A percentile compares a stretch with the other conserved stretches of the same genome.
Conservation (phyloP, 805 yeast species). For the Yamadazyma akitaensis region DNA sequence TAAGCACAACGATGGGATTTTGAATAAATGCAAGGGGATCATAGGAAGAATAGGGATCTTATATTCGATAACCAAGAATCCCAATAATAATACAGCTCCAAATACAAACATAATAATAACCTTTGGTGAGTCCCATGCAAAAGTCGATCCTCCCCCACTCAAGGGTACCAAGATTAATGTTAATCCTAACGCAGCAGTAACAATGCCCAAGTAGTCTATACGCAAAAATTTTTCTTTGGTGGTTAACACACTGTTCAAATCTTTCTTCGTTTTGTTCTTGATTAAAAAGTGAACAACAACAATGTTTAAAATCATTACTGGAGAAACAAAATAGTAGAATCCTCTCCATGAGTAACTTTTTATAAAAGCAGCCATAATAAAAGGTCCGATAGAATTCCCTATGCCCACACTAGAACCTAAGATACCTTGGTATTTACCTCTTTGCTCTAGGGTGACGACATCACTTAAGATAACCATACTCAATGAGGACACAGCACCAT, state of each 20-base stretch:
- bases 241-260: constrained; percentile 24
- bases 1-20: constrained; percentile 31
- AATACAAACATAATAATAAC: constrained; percentile 34
- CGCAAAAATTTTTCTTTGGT: constrained; percentile 38
- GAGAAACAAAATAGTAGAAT: constrained; percentile 48
- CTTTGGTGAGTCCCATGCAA: constrained; percentile 48
- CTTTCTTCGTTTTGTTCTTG: constrained; percentile 30
- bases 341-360: constrained; percentile 49
- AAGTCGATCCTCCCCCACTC: constrained; percentile 60
- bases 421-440: constrained; percentile 59
- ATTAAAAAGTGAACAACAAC: constrained; percentile 32
- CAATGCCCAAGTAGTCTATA: constrained; percentile 54
- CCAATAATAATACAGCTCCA: constrained; percentile 32
- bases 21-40: constrained; percentile 50
- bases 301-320: constrained; percentile 34
- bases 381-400: constrained; percentile 56
- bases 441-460: constrained; percentile 47
- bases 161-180: constrained; percentile 54
- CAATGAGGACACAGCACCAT: constrained; percentile 50
- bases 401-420: constrained; percentile 49
- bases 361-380: constrained; percentile 51
- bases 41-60: constrained; percentile 49
- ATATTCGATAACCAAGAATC: constrained; percentile 51
- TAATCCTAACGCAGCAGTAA: constrained; percentile 45
- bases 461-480: constrained; percentile 55